Evolutionary conservation across 495 filamentous ascomycete genomes (phyloP).

Genomic region (Letharia columbiana): DNA sequence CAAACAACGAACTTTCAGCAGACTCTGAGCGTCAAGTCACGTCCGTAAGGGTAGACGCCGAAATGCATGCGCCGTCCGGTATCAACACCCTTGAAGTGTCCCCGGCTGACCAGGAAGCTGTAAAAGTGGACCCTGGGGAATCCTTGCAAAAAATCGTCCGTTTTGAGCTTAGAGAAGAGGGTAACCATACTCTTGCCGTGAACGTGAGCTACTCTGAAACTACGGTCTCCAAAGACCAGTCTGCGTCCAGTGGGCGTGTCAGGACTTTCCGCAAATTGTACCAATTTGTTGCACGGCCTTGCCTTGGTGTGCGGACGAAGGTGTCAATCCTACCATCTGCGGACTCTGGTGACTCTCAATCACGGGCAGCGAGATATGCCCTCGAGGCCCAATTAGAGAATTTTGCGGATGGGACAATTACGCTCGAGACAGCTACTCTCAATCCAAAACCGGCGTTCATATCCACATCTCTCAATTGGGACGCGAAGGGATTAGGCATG

Average conservation of each 20-base stretch:
- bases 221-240: slow-evolving; percentile 32
- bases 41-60: slow-evolving; percentile 73
- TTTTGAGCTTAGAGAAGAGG: slow-evolving; percentile 88
- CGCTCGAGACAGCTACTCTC: slow-evolving; percentile 41
- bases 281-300: slow-evolving; percentile 86
- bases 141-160: slow-evolving; percentile 75
- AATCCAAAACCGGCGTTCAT: slow-evolving; percentile 49
- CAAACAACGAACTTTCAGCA: slow-evolving; percentile 69
- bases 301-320: slow-evolving; percentile 85
- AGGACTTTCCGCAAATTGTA: slow-evolving; percentile 93
- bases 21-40: slow-evolving; percentile 49
- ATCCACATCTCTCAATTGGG: slow-evolving; percentile 52
- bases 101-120: slow-evolving; percentile 31
- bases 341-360: slow-evolving; percentile 40
- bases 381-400: slow-evolving; percentile 96
- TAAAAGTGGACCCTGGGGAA: slow-evolving; percentile 51
- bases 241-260: slow-evolving; percentile 49
- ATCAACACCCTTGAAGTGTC: slow-evolving; percentile 49
- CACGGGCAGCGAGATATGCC: slow-evolving; percentile 42
- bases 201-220: slow-evolving; percentile 83
- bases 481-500: slow-evolving; percentile 31
- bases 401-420: slow-evolving; percentile 48
- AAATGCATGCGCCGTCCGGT: slow-evolving; percentile 84
- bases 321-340: slow-evolving; percentile 49
- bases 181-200: slow-evolving; percentile 86